Base-by-base conservation (phyloP, 148 eudicot genomes). In the Chenopodium album region DNA sequence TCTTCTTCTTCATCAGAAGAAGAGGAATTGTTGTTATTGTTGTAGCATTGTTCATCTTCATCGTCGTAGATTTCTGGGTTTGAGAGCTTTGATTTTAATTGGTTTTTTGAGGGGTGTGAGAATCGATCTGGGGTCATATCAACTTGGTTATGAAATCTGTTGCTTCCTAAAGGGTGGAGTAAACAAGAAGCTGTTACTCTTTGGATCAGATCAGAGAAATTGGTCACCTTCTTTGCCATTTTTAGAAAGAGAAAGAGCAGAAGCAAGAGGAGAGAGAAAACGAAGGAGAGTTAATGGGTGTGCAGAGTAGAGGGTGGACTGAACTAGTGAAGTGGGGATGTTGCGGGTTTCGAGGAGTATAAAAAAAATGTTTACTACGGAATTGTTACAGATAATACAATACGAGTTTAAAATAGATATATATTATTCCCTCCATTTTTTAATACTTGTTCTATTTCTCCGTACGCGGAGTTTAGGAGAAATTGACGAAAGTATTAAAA, bases 151-250 rank as follows among this genome's bases (percentile, higher is more conserved):
- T 12, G 79, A 76, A 87, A 87, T 26, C 93, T 84, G 82, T 65
- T 71, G 81, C 84, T 84, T 54, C 92, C 90, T 46, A 94, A 88
- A 4, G 99, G 98, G 78, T 94, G 92, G 60, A 92, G 91, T 78
- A 96, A 85, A 86, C 99, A 96, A 9, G 90, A 86, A 2, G 99
- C 94, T 22, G 99, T 91, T 75, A 94, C 99, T 4, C 99, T 89
- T 80, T 96, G 99, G 89, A 96, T 91, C 85, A 96, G 99, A 94
- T 92, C 99, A 78, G 99, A 89, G 82, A 96, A 92, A 72, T 92
- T 90, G 10, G 95, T 85, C 69, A 90, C 92, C 75, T 89, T 92
- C 83, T 60, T 86, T 1, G 92, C 85, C 84, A 85, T 82, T 76
- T 66, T 56, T 20, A 78, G 72, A 75, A 63, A 44, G 66, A 47